Base-by-base conservation (phyloP, 495 filamentous ascomycete species). In the Articulospora tetracladia region DNA sequence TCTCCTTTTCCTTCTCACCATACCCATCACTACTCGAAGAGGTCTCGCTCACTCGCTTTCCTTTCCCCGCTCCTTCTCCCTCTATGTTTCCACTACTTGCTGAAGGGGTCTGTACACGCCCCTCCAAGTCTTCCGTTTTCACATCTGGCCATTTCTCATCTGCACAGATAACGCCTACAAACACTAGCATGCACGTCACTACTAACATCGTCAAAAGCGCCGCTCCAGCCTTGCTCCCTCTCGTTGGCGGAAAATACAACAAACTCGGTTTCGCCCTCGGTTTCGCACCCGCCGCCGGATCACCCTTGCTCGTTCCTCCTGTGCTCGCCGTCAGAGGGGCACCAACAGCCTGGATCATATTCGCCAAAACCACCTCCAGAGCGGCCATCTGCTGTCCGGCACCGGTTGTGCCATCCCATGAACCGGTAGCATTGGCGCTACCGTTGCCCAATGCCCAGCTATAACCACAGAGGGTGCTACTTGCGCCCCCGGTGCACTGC, bases 271-370 rank as follows among this genome's bases (percentile, higher is more conserved):
- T 58, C 13, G n/a, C 44, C 19, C 8, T n/a, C 22, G n/a, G 44
- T 19, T 20, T n/a, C 22, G 1, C 30, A 7, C 90, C 89, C 17
- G 86, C 88, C 4, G 73, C 75, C 0, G 89, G 86, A 64, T 93
- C 72, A 0, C 91, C 90, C 49, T 75, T 75, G 66, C 89, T 93
- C 7, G 86, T 91, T 1, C 91, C 91, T 8, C 91, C 90, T 0
- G 76, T 79, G 17, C 74, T 64, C 23, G 81, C 71, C 1, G 87
- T 90, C 6, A 61, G 22, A 11, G 50, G 41, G 1, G 53, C 36
- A n/a, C 34, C 48, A 3, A 52, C 19, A 17, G 55, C 12, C 23
- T 2, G 1, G 41, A 56, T 56, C 26, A 61, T 34, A 22, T 28
- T 72, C 11, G 75, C 72, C 59, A 75, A 67, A 6, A 85, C 69